Conservation (phyloP, 1,139 yeast genomes). For the Torulaspora pretoriensis region DNA sequence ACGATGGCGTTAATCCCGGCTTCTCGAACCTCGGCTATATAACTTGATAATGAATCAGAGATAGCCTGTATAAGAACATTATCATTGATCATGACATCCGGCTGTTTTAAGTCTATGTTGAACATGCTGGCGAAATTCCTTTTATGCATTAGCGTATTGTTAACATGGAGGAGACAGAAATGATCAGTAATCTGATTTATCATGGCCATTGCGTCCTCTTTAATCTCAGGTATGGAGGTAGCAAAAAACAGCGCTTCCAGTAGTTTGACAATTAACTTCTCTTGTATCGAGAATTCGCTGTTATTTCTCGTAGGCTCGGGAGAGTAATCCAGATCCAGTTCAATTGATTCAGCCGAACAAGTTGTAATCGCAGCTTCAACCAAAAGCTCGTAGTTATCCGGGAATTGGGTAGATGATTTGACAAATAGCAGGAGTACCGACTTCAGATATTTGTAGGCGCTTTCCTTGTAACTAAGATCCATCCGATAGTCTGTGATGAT, state of each 20-base stretch:
- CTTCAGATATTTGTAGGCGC: constrained; percentile 72
- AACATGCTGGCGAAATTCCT: constrained; percentile 68
- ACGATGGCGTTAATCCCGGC: constrained; percentile 68
- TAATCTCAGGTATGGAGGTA: constrained; percentile 69
- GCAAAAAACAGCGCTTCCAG: constrained; percentile 71
- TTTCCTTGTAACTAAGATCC: constrained; percentile 62
- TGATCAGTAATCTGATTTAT: constrained; percentile 72
- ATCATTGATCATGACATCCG: constrained; percentile 65
- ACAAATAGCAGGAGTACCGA: constrained; percentile 66
- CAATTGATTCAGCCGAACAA: constrained; percentile 45
- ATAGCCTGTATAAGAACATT: constrained; percentile 70
- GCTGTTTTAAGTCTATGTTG: constrained; percentile 75
- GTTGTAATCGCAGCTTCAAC: constrained; percentile 48
- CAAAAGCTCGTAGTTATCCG: constrained; percentile 50
- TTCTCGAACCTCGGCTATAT: constrained; percentile 63
- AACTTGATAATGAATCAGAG: constrained; percentile 74
- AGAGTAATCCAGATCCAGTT: constrained; percentile 31
- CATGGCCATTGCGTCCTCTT: constrained; percentile 59
- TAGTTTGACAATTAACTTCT: constrained; percentile 44
- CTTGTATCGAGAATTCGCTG: constrained; percentile 54
- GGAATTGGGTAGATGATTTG: constrained; percentile 56
- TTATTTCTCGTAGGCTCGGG: constrained; percentile 48
- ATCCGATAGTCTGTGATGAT: constrained; percentile 65
- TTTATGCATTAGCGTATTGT: constrained; percentile 67
- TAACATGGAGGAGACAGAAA: constrained; percentile 70